Percentiles rank a stretch among this genome's conserved stretches.
Conservation (phyloP, 441 rosid genomes). For the Corymbia citriodora region DNA sequence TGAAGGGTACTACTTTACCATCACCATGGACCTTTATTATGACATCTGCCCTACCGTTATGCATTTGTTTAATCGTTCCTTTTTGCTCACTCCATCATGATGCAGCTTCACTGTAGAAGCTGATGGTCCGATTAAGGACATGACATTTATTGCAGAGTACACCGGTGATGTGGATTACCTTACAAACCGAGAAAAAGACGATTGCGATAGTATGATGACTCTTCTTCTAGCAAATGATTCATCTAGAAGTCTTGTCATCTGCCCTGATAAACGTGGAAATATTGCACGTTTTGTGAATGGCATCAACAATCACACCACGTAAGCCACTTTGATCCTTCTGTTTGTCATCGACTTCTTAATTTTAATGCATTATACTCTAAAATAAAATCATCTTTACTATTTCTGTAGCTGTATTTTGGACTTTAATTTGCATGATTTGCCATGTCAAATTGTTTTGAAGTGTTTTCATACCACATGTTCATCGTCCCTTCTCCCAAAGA, state of each 20-base stretch:
- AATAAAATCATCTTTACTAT: neutral
- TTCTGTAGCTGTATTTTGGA: neutral
- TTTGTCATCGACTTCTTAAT: neutral
- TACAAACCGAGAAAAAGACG: conserved; percentile 67
- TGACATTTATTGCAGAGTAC: conserved; percentile 80
- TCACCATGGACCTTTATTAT: neutral
- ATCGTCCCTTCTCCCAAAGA: neutral
- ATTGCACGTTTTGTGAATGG: conserved; percentile 84
- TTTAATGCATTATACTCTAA: neutral
- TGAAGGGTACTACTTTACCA: conserved; percentile 60
- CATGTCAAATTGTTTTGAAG: neutral
- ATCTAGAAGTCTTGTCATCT: conserved; percentile 67
- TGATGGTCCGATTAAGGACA: conserved; percentile 71
- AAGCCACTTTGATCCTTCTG: conserved; percentile 22
- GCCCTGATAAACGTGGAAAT: conserved; percentile 87
- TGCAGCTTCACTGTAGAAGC: conserved; percentile 86
- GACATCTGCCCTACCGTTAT: neutral
- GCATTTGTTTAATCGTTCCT: neutral
- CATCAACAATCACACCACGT: conserved; percentile 77
- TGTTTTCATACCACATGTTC: neutral
- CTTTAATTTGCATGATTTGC: neutral
- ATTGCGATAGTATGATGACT: conserved; percentile 92
- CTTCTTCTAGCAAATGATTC: conserved; percentile 67
- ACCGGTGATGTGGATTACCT: conserved; percentile 84
- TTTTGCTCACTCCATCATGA: conserved; percentile 5